These are phyloP conservation scores for Fomitopsis palustris DNA, from an alignment of 1,284 basidiomycete genomes.

Conservation along the genomic window DNA sequence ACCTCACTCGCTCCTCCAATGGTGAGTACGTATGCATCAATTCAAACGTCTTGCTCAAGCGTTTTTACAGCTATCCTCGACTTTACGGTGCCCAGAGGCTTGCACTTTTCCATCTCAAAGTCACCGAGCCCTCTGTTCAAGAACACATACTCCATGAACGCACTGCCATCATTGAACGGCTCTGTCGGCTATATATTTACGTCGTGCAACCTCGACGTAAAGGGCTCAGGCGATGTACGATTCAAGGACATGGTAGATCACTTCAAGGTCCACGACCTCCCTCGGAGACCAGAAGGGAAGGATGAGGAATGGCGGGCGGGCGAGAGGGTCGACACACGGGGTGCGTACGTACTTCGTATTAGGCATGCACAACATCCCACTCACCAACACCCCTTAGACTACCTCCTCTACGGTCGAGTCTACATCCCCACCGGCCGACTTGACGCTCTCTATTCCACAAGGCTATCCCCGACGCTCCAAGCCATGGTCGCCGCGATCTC, in stretches of 20 bases:
- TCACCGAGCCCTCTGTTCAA: slow-evolving; percentile 87
- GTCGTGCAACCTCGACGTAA: slow-evolving; percentile 75
- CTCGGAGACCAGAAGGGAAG: slow-evolving; percentile 68
- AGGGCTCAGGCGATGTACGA: slow-evolving; percentile 67
- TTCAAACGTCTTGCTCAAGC: slow-evolving; percentile 8
- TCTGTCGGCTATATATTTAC: slow-evolving; percentile 93
- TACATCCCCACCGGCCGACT: slow-evolving; percentile 88
- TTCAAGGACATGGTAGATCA: slow-evolving; percentile 89
- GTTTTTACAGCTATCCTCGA: slow-evolving; percentile 70
- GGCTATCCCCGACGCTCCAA: slow-evolving; percentile 73
- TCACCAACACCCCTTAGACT: slow-evolving; percentile 50
- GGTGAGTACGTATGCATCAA: slow-evolving; percentile 47
- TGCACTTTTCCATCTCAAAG: slow-evolving; percentile 84
- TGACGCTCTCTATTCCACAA: slow-evolving; percentile 85
- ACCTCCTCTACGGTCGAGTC: slow-evolving; percentile 88
- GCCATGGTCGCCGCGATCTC: slow-evolving; percentile 73
- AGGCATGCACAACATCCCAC: slow-evolving; percentile 4
- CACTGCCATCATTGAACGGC: slow-evolving; percentile 89
- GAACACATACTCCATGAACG: slow-evolving; percentile 89
- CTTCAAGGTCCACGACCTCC: slow-evolving; percentile 79
- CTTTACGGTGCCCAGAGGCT: slow-evolving; percentile 76
- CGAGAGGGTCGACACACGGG: slow-evolving; percentile 70
- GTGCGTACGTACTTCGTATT: slow-evolving; percentile 39
- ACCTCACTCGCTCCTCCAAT: slow-evolving; percentile 85
- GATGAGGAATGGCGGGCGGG: slow-evolving; percentile 81